A percentile compares a stretch with the other conserved stretches of the same genome.
Evolutionary conservation across 176 grass and related monocot species (phyloP).

Genomic region (Musa acuminata): DNA sequence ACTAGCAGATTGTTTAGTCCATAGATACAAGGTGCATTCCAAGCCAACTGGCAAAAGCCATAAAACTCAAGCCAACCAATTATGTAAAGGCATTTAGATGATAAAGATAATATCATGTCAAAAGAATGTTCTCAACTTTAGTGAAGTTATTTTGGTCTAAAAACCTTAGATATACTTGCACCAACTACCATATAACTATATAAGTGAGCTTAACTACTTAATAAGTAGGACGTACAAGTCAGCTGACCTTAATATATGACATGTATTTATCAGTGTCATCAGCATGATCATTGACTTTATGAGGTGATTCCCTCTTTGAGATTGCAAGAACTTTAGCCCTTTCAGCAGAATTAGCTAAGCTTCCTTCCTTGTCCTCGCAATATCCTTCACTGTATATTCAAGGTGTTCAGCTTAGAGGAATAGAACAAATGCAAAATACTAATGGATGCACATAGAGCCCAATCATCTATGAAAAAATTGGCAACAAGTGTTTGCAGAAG

Average conservation of each 20-base stretch:
- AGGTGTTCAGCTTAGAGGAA: conserved; percentile 1
- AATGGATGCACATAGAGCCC: background rate
- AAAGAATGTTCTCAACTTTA: background rate
- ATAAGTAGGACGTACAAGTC: background rate
- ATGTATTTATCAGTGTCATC: conserved; percentile 42
- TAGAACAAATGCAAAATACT: background rate
- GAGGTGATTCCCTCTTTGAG: conserved; percentile 11
- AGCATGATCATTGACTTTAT: conserved; percentile 12
- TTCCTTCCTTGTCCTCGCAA: conserved; percentile 31
- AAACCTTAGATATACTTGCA: background rate
- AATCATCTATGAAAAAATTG: background rate
- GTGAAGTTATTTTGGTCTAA: background rate
- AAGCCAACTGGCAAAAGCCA: background rate
- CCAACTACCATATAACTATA: too few relatives aligned
- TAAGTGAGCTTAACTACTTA: background rate
- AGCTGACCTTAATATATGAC: conserved; percentile 59
- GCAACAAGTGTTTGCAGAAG: too few relatives aligned
- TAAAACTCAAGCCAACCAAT: background rate
- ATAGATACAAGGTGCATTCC: background rate
- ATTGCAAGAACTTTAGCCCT: background rate
- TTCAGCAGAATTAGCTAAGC: conserved; percentile 6
- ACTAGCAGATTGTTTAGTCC: background rate
- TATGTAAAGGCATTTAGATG: background rate
- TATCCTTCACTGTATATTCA: conserved; percentile 34
- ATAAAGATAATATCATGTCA: background rate